Conservation (phyloP, 2,329 filamentous ascomycete genomes). For the Bipolaris zeicola region DNA sequence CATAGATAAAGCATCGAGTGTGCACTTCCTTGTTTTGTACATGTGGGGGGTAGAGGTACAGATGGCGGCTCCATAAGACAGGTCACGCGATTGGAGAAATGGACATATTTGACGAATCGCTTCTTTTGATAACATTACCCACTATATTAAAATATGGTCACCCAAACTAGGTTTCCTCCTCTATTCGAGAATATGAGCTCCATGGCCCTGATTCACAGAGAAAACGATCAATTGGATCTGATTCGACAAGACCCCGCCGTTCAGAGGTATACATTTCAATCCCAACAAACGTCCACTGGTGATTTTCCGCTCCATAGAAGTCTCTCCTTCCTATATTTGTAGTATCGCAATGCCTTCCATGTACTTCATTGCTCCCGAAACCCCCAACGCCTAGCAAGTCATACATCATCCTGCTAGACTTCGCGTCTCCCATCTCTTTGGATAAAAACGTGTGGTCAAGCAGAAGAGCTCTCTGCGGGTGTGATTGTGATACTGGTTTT, state of each 20-base stretch:
- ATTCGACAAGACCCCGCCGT: neutral
- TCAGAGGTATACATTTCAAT: neutral
- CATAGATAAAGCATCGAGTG: neutral
- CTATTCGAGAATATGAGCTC: neutral
- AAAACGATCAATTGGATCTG: slow-evolving; percentile 17
- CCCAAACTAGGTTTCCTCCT: neutral
- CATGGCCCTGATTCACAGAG: slow-evolving; percentile 18
- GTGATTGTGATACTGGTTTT: neutral
- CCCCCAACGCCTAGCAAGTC: neutral
- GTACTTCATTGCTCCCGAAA: neutral
- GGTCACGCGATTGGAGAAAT: neutral
- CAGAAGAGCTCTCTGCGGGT: neutral
- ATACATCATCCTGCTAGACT: neutral
- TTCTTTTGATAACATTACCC: neutral
- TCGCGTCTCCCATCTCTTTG: neutral
- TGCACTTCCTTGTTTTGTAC: neutral
- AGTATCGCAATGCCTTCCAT: slow-evolving; percentile 4
- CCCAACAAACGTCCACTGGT: neutral
- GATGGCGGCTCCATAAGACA: neutral
- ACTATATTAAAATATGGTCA: neutral
- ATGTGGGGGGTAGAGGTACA: neutral
- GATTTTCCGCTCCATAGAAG: neutral
- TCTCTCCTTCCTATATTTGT: neutral
- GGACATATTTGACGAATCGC: neutral
- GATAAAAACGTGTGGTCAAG: neutral